Base-by-base conservation (phyloP, 2,329 filamentous ascomycete species). In the Xylaria sp. region DNA sequence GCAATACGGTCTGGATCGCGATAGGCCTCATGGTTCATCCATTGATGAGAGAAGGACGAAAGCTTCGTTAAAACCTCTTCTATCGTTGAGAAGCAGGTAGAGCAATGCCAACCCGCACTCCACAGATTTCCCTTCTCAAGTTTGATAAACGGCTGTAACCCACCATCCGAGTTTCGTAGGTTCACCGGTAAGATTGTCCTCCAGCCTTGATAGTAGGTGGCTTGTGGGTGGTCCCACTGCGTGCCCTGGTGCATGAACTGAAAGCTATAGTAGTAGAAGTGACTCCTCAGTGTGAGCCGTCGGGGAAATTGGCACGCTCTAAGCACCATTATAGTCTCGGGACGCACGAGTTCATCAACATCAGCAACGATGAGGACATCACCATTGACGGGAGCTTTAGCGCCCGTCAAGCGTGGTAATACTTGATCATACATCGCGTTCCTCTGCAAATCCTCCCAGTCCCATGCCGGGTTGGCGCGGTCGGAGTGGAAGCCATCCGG, bases 361-460 rank as follows among this genome's bases (percentile, higher is more conserved):
- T 88, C 86, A 58, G 85, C 82, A 2, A 88, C 82, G 57, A 89
- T 72, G 25, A 89, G 77, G 25, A 86, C 83, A 69, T 89, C 87
- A 57, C 82, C 82, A 2, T 71, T 55, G 0, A 75, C 70, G 2
- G 85, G 81, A 4, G 78, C 76, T 46, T 77, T 70, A 1, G 73
- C 71, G 53, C 78, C 80, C 0, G 70, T 63, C 15, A 88, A 77
- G 2, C 66, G 71, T 1, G 84, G 82, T 43, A 89, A 79, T 35
- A 85, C 84, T 70, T 87, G 84, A 12, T 80, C 73, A 61, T 86
- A 82, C 78, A 88, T 82, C 28, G 87, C 81, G 67, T 89, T 72
- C 25, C 83, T 78, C 69, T 82, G 78, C 56, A 79, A 79, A 64
- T 81, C 79, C 70, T 85, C 83, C 64, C 78, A 79, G 55, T 77